A percentile compares a stretch with the other conserved stretches of the same genome.
Evolutionary conservation across 1,284 basidiomycete genomes (phyloP).

Genomic region (Wolfiporia cocos): DNA sequence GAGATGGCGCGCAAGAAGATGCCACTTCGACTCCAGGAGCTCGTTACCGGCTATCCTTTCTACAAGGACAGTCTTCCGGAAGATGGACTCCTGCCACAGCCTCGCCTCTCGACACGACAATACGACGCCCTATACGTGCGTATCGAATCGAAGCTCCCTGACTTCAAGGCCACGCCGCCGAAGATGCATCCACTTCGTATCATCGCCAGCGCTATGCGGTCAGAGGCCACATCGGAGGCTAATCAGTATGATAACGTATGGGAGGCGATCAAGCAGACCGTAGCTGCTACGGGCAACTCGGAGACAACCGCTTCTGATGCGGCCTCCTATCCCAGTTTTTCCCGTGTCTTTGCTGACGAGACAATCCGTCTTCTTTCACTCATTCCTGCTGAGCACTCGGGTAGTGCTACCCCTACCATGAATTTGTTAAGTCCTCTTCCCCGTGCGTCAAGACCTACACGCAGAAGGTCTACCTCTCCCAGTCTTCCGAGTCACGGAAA

Average conservation of each 20-base stretch:
- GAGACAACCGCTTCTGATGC: conserved; percentile 8
- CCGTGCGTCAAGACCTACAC: conserved; percentile 11
- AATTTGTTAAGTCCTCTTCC: conserved; percentile 8
- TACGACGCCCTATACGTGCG: conserved; percentile 61
- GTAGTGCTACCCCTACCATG: conserved; percentile 5
- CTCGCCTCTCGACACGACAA: conserved; percentile 57
- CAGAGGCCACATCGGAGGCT: conserved; percentile 29
- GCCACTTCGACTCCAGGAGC: conserved; percentile 64
- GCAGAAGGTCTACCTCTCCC: conserved; percentile 23
- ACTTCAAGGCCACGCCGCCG: conserved; percentile 29
- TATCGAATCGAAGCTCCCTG: conserved; percentile 44
- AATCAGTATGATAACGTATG: conserved; percentile 40
- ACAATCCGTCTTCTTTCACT: conserved; percentile 53
- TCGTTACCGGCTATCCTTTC: conserved; percentile 65
- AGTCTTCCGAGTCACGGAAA: conserved; percentile 15
- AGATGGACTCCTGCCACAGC: conserved; percentile 42
- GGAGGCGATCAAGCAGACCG: conserved; percentile 44
- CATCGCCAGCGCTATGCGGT: conserved; percentile 53
- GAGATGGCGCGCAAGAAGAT: conserved; percentile 48
- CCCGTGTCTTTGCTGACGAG: conserved; percentile 55
- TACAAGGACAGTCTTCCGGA: conserved; percentile 32
- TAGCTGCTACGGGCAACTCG: conserved; percentile 21
- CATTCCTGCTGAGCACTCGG: conserved; percentile 26
- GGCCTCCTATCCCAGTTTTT: conserved; percentile 19
- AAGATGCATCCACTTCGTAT: conserved; percentile 51